phyloP scores from a whole-genome alignment of 2,329 filamentous ascomycete genomes.

The Colletotrichum liriopes region DNA sequence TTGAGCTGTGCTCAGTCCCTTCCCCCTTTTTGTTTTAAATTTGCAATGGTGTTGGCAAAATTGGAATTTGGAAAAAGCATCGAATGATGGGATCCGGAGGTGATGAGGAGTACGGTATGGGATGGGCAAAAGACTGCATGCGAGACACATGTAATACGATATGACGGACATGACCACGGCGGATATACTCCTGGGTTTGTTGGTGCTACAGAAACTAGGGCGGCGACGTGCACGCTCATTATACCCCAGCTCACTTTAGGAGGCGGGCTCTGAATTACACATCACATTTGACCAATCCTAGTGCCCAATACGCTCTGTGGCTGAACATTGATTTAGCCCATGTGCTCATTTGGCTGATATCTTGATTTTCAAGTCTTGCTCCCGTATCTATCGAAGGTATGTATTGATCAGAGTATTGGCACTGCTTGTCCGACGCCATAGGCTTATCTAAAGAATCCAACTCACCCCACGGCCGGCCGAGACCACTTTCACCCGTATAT shows the following conservation, averaged over 20 bases:
- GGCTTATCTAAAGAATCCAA: not conserved
- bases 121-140: not conserved
- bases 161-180: not conserved
- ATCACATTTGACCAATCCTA: not conserved
- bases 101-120: slow-evolving; percentile 5
- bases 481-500: not conserved
- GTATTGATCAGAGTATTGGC: too few relatives aligned
- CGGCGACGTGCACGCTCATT: slow-evolving; percentile 30
- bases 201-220: slow-evolving; percentile 9
- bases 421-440: not conserved
- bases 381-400: not conserved
- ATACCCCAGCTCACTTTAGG: slow-evolving; percentile 35
- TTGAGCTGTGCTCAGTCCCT: slow-evolving; percentile 27
- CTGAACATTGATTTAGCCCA: not conserved
- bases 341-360: too few relatives aligned
- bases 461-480: too few relatives aligned
- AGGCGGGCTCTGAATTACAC: slow-evolving; percentile 19
- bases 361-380: not conserved
- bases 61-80: not conserved
- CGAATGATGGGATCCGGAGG: not conserved
- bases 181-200: slow-evolving; percentile 1
- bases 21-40: not conserved
- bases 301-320: not conserved
- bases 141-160: not conserved
- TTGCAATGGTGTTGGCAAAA: not conserved